These are phyloP conservation scores for Pseudocohnilembus persalinus DNA, from an alignment of 169 alveolate species.

Conservation along the genomic window DNA sequence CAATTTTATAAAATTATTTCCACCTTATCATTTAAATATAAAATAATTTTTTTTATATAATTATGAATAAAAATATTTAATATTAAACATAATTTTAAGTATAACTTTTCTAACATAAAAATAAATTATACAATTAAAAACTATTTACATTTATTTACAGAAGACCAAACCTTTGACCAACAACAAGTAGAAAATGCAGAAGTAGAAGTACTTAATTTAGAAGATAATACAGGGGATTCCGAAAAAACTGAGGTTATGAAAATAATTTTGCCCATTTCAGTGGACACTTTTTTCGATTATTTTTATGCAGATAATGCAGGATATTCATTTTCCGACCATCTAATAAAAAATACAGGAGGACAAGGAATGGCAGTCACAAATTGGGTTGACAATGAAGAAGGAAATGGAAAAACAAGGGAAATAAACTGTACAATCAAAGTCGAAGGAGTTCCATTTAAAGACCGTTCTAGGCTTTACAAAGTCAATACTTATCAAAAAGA, in stretches of 20 bases:
- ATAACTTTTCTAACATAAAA: not conserved
- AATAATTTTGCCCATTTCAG: slow-evolving; percentile 19
- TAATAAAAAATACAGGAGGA: slow-evolving; percentile 5
- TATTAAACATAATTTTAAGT: not conserved
- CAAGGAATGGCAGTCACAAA: slow-evolving; percentile 17
- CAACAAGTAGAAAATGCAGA: slow-evolving; percentile 31
- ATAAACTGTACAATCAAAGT: slow-evolving; percentile 29
- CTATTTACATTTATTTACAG: no score
- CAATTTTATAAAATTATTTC: no score
- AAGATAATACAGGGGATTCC: not conserved
- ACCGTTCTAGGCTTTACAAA: slow-evolving; percentile 31
- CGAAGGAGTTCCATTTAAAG: slow-evolving; percentile 41
- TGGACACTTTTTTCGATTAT: slow-evolving; percentile 33
- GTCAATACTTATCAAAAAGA: slow-evolving; percentile 35
- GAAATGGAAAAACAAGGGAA: slow-evolving; percentile 28
- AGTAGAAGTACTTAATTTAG: slow-evolving; percentile 22
- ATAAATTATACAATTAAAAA: not conserved
- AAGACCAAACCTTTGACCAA: not conserved
- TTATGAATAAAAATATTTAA: no score
- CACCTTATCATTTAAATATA: no score
- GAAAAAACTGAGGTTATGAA: slow-evolving; percentile 26
- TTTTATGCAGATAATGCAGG: slow-evolving; percentile 37
- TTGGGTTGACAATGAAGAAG: slow-evolving; percentile 30
- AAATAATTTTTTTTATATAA: no score
- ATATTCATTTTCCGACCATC: slow-evolving; percentile 25